Evolutionary conservation across 2,329 filamentous ascomycete species (phyloP).

Genomic region (Mycosphaerella arachidis): DNA sequence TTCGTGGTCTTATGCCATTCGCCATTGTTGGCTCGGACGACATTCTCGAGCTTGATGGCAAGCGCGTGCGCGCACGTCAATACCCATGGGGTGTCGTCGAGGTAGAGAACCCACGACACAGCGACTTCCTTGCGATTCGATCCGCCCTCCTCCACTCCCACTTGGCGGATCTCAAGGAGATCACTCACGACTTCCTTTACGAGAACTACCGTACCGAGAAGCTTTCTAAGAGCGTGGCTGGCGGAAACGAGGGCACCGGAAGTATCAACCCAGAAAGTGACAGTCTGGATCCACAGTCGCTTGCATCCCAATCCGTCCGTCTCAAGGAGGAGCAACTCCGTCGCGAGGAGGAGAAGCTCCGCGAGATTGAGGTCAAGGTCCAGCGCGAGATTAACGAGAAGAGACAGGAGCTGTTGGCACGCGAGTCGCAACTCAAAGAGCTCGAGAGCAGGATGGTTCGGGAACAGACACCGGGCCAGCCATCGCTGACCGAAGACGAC

Average conservation of each 20-base stretch:
- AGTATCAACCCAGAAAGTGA: constrained; percentile 24
- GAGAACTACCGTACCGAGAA: constrained; percentile 99
- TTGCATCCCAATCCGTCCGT: constrained; percentile 93
- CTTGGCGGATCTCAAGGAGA: constrained; percentile 97
- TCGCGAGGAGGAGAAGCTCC: constrained; percentile 98
- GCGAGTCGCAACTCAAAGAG: constrained; percentile 97
- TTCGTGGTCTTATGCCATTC: constrained; percentile 96
- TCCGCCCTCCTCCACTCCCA: constrained; percentile 96
- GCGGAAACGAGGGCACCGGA: constrained; percentile 55
- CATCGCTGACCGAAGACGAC: constrained; percentile 19
- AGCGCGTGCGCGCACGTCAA: constrained; percentile 87
- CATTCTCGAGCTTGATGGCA: constrained; percentile 85
- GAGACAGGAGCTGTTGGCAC: constrained; percentile 93
- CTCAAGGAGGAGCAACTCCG: constrained; percentile 99
- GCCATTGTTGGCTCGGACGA: constrained; percentile 98
- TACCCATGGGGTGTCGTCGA: constrained; percentile 99
- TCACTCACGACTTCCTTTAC: constrained; percentile 99
- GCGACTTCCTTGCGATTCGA: constrained; percentile 94
- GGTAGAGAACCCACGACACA: constrained; percentile 98
- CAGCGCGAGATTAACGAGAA: constrained; percentile 99
- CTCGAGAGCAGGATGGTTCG: constrained; percentile 97
- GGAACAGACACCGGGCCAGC: constrained; percentile 31
- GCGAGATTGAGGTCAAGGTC: constrained; percentile 99
- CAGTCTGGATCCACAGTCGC: constrained; percentile 95
- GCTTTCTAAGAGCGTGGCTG: constrained; percentile 96